Base-by-base conservation (phyloP, 2,329 filamentous ascomycete genomes). In the Fusarium odoratissimum region DNA sequence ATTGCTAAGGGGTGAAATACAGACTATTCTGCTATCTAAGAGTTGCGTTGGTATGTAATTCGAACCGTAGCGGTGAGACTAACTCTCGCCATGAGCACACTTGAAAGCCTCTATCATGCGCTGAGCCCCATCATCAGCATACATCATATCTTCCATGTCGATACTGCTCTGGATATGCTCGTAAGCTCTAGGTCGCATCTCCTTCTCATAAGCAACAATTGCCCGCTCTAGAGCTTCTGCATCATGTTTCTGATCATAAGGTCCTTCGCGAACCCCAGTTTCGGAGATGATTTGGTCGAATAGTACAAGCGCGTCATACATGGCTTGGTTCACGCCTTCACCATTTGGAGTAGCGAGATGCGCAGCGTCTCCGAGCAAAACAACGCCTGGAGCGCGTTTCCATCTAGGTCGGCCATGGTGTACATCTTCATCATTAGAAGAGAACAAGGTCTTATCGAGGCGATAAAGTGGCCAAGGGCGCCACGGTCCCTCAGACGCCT, bases 131-230 rank as follows among this genome's bases (percentile, higher is more conserved):
- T 61, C 31, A 6, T 64, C 45, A 8, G 31, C 44, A 33, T 64
- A 64, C 60, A 64, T 61, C 56, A 35, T 44, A 0, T 40, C 25
- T 14, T 64, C 60, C 60, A 64, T 61, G 12, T 61, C 44, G 5
- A 64, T 64, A 44, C 60, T 64, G 25, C 56, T 61, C 30, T 61
- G 44, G 4, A 64, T 61, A 38, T 61, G 56, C 3, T 61, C 44
- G 3, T 44, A 61, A 6, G 60, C 60, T 23, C 60, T 6, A 0
- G 55, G 60, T 17, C 17, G 17, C 60, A 64, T 64, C 31, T 64
- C 45, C 11, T 23, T 6, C 17, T 64, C 44, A n/a, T 64, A 64
- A 4, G 38, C 21, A 11, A 28, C 21, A 21, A 61, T 61, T 0
- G 56, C 60, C 2, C 37, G 31, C 4, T 28, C 60, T 14, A 64